These are phyloP conservation scores for Centella asiatica DNA, from an alignment of 129 eudicot species.

Conservation along the genomic window DNA sequence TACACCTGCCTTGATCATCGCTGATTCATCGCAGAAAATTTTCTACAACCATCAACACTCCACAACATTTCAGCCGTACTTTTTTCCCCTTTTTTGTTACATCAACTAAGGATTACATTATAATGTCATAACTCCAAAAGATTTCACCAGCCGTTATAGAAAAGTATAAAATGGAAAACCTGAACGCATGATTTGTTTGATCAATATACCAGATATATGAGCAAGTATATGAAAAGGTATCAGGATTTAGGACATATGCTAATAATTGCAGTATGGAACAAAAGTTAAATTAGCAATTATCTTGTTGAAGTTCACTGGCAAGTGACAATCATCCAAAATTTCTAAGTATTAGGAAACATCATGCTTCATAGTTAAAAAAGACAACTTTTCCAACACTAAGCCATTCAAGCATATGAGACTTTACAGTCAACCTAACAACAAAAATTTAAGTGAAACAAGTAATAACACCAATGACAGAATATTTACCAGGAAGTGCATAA, in stretches of 20 bases:
- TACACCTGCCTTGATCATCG: too few species aligned
- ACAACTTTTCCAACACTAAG: too few species aligned
- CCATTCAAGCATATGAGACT: too few species aligned
- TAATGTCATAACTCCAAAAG: too few species aligned
- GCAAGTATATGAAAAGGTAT: neutral
- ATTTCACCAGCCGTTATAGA: too few species aligned
- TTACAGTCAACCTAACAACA: neutral
- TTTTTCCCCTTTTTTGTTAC: too few species aligned
- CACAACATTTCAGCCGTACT: too few species aligned
- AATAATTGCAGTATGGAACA: neutral
- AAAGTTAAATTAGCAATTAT: neutral
- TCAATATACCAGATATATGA: neutral
- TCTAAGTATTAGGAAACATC: neutral
- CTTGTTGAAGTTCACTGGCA: neutral
- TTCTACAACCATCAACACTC: too few species aligned
- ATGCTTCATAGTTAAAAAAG: neutral
- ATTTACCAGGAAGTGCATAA: constrained; percentile 95
- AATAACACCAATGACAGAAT: neutral
- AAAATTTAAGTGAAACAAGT: neutral
- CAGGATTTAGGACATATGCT: neutral
- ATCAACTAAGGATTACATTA: too few species aligned
- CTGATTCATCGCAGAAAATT: too few species aligned
- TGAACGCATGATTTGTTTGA: neutral
- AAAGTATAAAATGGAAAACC: too few species aligned
- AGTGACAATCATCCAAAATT: neutral